Percentiles rank a stretch among this genome's conserved stretches.
These are phyloP conservation scores for Lathyrus tuberosus DNA, from an alignment of 306 rosid genomes.

Conservation along the genomic window DNA sequence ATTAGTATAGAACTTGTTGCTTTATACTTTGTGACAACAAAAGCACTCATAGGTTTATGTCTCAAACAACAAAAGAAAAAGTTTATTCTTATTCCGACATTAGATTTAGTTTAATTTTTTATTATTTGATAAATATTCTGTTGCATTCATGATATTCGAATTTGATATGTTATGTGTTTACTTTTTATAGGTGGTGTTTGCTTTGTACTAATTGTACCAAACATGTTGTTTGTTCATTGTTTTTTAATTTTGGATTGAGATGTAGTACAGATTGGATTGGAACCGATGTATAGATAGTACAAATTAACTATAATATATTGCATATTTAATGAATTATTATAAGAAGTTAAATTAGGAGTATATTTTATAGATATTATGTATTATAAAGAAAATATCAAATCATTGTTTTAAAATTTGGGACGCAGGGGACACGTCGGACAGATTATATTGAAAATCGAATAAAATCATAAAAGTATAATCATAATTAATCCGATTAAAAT, in stretches of 20 bases:
- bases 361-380: too few species aligned
- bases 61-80: conserved; percentile 41
- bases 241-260: not conserved
- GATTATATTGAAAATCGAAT: too few species aligned
- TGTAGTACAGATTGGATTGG: not conserved
- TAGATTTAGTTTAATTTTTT: not conserved
- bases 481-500: too few species aligned
- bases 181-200: not conserved
- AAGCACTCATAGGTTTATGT: conserved; percentile 46
- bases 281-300: not conserved
- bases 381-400: too few species aligned
- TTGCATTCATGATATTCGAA: conserved; percentile 28
- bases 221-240: not conserved
- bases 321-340: too few species aligned
- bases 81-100: conserved; percentile 35
- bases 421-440: too few species aligned
- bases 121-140: conserved; percentile 21
- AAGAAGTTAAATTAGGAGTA: too few species aligned
- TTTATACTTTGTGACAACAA: conserved; percentile 44
- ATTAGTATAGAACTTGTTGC: conserved; percentile 39
- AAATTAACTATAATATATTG: too few species aligned
- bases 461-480: too few species aligned
- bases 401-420: too few species aligned
- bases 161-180: conserved; percentile 3
- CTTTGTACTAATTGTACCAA: conserved; percentile 29